Percentiles rank a stretch among this genome's conserved stretches.
Conservation (phyloP, 495 filamentous ascomycete species). For the Diplogelasinospora grovesii region DNA sequence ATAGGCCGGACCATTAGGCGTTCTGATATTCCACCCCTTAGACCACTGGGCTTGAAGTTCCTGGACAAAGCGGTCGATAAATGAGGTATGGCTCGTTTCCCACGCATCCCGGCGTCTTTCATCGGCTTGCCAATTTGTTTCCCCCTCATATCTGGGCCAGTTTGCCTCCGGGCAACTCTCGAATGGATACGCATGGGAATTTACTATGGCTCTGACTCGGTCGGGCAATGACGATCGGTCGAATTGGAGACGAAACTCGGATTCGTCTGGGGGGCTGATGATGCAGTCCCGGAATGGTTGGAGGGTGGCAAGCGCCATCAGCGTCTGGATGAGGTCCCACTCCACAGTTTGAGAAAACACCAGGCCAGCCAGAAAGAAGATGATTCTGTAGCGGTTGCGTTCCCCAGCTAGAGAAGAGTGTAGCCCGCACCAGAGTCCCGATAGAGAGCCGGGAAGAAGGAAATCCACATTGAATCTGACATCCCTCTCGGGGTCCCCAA, state of each 20-base stretch:
- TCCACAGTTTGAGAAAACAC: slow-evolving; percentile 5
- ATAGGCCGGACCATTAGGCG: neutral
- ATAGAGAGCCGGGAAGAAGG: neutral
- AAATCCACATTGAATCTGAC: slow-evolving; percentile 5
- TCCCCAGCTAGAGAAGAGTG: slow-evolving; percentile 4
- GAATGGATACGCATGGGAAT: neutral
- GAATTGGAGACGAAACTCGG: slow-evolving; percentile 2
- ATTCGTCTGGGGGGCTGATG: slow-evolving; percentile 4
- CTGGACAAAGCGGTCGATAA: neutral
- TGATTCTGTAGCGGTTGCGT: slow-evolving; percentile 7
- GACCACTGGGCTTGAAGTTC: neutral
- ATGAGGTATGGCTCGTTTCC: neutral
- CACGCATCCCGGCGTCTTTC: neutral
- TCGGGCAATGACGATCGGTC: neutral
- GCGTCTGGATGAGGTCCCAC: slow-evolving; percentile 8
- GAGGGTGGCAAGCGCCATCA: slow-evolving; percentile 13
- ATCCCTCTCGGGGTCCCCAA: neutral
- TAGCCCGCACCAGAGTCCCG: slow-evolving; percentile 10
- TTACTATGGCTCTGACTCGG: neutral
- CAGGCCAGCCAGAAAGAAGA: slow-evolving; percentile 13
- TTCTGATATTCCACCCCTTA: neutral
- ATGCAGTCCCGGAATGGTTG: neutral
- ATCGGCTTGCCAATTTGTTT: neutral
- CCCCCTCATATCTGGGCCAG: neutral
- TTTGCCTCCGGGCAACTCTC: slow-evolving; percentile 1